Base-by-base conservation (phyloP, 2,329 filamentous ascomycete species). In the Sporothrix pallida region DNA sequence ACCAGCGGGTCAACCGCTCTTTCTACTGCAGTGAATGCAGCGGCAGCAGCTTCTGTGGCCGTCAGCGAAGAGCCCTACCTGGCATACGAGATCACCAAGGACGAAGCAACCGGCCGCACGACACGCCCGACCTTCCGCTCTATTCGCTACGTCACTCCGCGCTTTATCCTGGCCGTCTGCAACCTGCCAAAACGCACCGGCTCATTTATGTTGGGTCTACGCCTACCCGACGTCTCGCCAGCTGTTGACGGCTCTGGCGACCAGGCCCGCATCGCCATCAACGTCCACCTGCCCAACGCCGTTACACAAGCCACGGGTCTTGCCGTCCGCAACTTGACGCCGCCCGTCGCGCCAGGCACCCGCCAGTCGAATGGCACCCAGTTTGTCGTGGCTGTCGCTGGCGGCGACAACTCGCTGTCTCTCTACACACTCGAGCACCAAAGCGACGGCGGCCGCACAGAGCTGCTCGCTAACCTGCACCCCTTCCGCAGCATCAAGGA, bases 301-400 rank as follows among this genome's bases (percentile, higher is more conserved):
- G 88, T 96, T 75, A 91, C 91, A 73, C 91, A 93, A 73, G 92
- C 93, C 3, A 92, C 93, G 0, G 92, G 92, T 10, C 86, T 98
- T 70, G 93, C 96, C 70, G 89, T 95, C 69, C 90, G 90, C 74
- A 89, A 91, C 74, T 86, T 98, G 10, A 86, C 88, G 10, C 86
- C 85, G 4, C 83, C 88, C 7, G 82, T 86, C 0, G 84, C 87
- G 20, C 82, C 87, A 3, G 76, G 71, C 26, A 63, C 46, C 10
- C 74, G 52, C 1, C 72, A 75, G 70, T 88, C 88, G 71, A 90
- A 92, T 72, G 90, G 92, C 74, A 88, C 91, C 65, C 94, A 98
- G 82, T 92, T 94, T 76, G 88, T 92, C 65, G 87, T 97, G 76
- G 95, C 94, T 7, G 89, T 97, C 15, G 92, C 93, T 2, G 92